Base-by-base conservation (phyloP, 75 land plant genomes). In the Pinus taeda region DNA sequence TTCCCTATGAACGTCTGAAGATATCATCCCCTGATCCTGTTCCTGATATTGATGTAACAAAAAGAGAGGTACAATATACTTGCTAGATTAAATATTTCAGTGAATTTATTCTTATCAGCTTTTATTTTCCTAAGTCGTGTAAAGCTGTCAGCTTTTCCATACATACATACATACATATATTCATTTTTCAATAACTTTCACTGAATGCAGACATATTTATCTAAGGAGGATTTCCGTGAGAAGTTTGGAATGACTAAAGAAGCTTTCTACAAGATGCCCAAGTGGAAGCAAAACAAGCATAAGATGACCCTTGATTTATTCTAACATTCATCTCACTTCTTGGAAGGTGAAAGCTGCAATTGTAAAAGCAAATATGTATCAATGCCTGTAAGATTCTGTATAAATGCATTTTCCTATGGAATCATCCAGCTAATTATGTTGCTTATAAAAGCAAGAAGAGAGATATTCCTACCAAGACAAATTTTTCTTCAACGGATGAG, bases 241-340 rank as follows among this genome's bases (percentile, higher is more conserved):
- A 91, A 82, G 75, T 90, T 94, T 81, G 90, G 91, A 67, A 90
- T 94, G 97, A 76, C 86, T 15, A 86, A 78, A 72, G 76, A 60
- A 9, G 85, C 85, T 26, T 94, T 94, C 80, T 88, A 78, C 71
- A 82, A 84, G 79, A 73, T 94, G 24, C 89, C 95, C 9, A 90
- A 88, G 75, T 94, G 97, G 97, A 92, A 79, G 84, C 97, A 92
- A 73, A 86, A 92, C 75, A 92, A 92, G 79, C 83, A 82, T 26
- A 94, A 94, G 81, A 76, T 79, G 74, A 57, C 87, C 29, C 88
- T 88, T 69, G 77, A 92, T 15, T 75, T 94, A 24, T 94, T 92
- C 80, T 94, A 66, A 60, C 33, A 4, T 12, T 12, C 30, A 57
- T 45, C 49, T 64, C 29, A 15, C 42, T 37, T 24, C 36, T 56